Evolutionary conservation across 768 basidiomycete genomes (phyloP).

Genomic region (Russula earlei): DNA sequence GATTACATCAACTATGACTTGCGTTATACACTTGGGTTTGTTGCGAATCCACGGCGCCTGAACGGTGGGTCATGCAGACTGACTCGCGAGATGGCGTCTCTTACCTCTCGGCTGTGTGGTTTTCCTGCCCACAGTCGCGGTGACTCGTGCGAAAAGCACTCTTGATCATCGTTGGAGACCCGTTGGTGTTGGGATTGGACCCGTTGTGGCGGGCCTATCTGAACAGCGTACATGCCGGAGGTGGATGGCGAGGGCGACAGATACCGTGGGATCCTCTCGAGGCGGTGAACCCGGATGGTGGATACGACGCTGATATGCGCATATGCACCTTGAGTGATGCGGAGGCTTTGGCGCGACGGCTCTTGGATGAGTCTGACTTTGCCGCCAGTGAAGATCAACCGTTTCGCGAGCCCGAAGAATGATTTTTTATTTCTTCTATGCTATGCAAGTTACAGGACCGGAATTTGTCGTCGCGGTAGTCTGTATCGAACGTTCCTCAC

Average conservation of each 20-base stretch:
- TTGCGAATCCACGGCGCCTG: conserved; percentile 26
- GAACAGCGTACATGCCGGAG: conserved; percentile 43
- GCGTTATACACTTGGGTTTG: conserved; percentile 24
- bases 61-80: conserved; percentile 19
- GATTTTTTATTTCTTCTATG: neutral
- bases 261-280: conserved; percentile 41
- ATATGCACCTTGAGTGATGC: neutral
- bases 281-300: neutral
- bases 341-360: neutral
- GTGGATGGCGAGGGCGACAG: conserved; percentile 45
- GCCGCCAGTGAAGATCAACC: neutral
- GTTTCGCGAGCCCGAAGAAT: neutral
- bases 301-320: conserved; percentile 2
- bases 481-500: too few species aligned
- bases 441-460: too few species aligned
- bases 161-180: conserved; percentile 51
- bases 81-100: neutral
- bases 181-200: conserved; percentile 48
- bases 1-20: conserved; percentile 19
- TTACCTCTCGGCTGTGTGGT: neutral
- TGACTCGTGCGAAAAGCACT: conserved; percentile 55
- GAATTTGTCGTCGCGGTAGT: neutral
- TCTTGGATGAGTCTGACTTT: neutral
- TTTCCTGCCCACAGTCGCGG: conserved; percentile 50
- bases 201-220: conserved; percentile 54